phyloP scores from a whole-genome alignment of 768 basidiomycete genomes.

The Lactifluus hygrophoroides region DNA sequence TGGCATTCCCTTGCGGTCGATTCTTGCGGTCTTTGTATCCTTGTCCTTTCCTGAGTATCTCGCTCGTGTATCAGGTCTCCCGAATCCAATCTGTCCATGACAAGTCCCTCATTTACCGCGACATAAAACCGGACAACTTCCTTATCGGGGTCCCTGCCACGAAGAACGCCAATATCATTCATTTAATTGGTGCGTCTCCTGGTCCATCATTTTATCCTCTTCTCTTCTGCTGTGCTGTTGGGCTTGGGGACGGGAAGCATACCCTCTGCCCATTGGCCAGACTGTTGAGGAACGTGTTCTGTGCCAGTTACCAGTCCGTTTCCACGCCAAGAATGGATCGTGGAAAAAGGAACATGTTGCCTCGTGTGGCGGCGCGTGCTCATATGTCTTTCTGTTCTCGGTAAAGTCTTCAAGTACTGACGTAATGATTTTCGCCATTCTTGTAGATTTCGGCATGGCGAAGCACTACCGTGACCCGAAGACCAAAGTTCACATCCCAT shows the following conservation, averaged over 20 bases:
- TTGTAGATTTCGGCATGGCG: constrained; percentile 94
- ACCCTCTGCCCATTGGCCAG: neutral
- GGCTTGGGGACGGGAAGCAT: neutral
- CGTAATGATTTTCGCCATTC: constrained; percentile 11
- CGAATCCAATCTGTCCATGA: constrained; percentile 97
- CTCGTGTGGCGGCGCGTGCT: neutral
- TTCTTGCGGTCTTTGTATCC: neutral
- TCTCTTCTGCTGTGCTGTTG: neutral
- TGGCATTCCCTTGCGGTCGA: constrained; percentile 1
- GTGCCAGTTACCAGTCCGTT: neutral
- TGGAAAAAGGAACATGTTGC: neutral
- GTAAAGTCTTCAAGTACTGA: constrained; percentile 7
- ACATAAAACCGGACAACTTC: constrained; percentile 99
- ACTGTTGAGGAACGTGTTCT: neutral
- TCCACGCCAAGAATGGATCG: neutral
- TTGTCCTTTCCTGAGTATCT: constrained; percentile 12
- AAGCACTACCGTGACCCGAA: constrained; percentile 99
- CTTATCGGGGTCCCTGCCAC: constrained; percentile 89
- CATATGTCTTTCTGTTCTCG: neutral
- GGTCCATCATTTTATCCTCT: neutral
- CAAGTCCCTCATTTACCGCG: constrained; percentile 96
- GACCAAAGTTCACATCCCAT: constrained; percentile 97
- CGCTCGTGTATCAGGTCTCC: constrained; percentile 54
- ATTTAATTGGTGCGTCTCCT: constrained; percentile 66
- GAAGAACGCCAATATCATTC: constrained; percentile 81